Percentiles rank a stretch among this genome's conserved stretches.
phyloP scores from a whole-genome alignment of 257 asterid species.

The Apocynum venetum region DNA sequence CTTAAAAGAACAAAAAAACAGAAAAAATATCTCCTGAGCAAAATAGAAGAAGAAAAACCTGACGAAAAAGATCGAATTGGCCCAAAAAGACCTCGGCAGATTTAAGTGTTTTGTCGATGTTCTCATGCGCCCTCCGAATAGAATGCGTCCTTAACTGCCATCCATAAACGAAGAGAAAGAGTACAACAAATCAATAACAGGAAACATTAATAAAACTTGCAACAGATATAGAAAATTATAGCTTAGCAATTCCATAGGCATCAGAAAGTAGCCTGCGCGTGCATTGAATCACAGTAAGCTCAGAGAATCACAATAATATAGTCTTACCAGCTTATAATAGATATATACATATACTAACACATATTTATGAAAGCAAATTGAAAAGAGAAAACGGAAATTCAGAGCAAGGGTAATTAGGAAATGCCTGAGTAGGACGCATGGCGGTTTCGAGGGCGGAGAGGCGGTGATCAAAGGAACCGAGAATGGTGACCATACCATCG shows the following conservation, averaged over 20 bases:
- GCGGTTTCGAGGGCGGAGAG: slow-evolving; percentile 99
- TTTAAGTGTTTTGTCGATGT: slow-evolving; percentile 76
- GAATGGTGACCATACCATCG: slow-evolving; percentile 74
- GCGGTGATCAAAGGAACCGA: slow-evolving; percentile 94
- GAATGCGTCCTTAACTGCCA: slow-evolving; percentile 79
- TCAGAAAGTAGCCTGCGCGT: background rate
- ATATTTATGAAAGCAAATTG: too few species aligned
- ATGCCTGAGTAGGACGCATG: slow-evolving; percentile 99
- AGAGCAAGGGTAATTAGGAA: background rate
- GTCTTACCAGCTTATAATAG: background rate
- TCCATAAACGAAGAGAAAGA: background rate
- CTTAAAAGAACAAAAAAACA: background rate
- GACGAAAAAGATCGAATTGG: slow-evolving; percentile 78
- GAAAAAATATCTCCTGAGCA: background rate
- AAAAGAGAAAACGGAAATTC: background rate
- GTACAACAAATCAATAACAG: background rate
- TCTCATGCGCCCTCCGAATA: slow-evolving; percentile 88
- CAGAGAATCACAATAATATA: background rate
- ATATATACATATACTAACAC: background rate
- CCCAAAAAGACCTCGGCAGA: slow-evolving; percentile 60
- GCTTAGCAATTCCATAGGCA: background rate
- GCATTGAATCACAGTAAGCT: background rate
- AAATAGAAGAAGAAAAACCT: slow-evolving; percentile 36
- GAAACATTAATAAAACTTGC: background rate
- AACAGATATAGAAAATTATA: background rate